A percentile compares a stretch with the other conserved stretches of the same genome.
Conservation (phyloP, 257 asterid genomes). For the Catharanthus roseus region DNA sequence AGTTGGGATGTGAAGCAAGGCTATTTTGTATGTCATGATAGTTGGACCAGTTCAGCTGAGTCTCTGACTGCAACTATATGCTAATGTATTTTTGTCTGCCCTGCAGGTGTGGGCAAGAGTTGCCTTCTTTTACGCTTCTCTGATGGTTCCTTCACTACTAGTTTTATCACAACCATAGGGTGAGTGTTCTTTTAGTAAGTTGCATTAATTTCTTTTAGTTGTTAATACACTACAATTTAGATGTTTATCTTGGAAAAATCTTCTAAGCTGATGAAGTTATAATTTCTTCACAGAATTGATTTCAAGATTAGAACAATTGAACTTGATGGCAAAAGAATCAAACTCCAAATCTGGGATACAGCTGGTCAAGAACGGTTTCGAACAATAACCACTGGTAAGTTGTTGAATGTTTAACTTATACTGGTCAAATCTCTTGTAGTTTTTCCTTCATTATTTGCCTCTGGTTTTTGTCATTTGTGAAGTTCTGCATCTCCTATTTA, state of each 20-base stretch:
- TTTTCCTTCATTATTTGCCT: neutral
- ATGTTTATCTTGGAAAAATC: neutral
- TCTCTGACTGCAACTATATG: too few species aligned
- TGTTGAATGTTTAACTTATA: neutral
- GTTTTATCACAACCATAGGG: conserved; percentile 41
- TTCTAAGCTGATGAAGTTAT: neutral
- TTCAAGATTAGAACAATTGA: conserved; percentile 38
- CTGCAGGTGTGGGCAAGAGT: conserved; percentile 42
- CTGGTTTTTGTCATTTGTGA: too few species aligned
- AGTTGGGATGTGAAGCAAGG: neutral
- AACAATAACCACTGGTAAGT: conserved; percentile 37
- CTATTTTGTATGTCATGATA: neutral
- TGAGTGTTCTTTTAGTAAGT: conserved; percentile 12
- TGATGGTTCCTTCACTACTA: conserved; percentile 41
- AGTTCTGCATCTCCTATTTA: neutral
- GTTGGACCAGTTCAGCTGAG: neutral
- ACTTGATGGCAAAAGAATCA: conserved; percentile 37
- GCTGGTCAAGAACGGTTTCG: conserved; percentile 43
- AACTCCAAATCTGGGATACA: conserved; percentile 43
- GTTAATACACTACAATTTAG: neutral
- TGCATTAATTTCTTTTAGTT: neutral
- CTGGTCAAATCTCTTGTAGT: too few species aligned
- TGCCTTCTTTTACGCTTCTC: conserved; percentile 40
- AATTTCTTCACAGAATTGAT: conserved; percentile 20
- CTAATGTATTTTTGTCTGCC: neutral